Percentiles rank a stretch among this genome's conserved stretches.
phyloP scores from a whole-genome alignment of 2,329 filamentous ascomycete genomes.

The Ambrosiella cleistominuta region DNA sequence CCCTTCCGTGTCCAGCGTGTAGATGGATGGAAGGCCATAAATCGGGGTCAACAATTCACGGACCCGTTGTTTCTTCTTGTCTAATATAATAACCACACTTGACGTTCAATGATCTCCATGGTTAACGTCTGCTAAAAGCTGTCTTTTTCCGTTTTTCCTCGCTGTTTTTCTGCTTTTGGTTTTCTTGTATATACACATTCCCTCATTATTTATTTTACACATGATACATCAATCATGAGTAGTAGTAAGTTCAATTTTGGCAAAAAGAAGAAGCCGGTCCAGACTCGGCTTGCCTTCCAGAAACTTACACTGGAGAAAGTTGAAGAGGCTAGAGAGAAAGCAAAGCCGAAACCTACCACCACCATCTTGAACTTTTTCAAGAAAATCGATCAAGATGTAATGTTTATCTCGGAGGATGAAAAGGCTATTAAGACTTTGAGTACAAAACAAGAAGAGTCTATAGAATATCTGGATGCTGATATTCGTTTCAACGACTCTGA shows the following conservation, averaged over 20 bases:
- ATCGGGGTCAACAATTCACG: background rate
- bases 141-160: no score
- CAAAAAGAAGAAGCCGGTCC: conserved; percentile 11
- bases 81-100: no score
- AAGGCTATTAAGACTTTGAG: conserved; percentile 21
- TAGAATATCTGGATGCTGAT: background rate
- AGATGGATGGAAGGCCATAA: background rate
- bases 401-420: conserved; percentile 13
- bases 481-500: conserved; percentile 14
- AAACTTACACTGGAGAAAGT: conserved; percentile 11
- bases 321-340: conserved; percentile 17
- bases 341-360: conserved; percentile 31
- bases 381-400: conserved; percentile 33
- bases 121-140: background rate
- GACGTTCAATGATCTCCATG: background rate
- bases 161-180: background rate
- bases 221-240: background rate
- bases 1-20: background rate
- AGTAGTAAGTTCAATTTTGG: conserved; percentile 10
- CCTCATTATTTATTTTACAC: background rate
- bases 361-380: conserved; percentile 63
- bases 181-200: background rate
- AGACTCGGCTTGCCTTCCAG: conserved; percentile 9
- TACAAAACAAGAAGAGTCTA: conserved; percentile 5
- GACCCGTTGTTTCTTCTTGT: no score